Base-by-base conservation (phyloP, 2,329 filamentous ascomycete genomes). In the Colletotrichum cuscutae region DNA sequence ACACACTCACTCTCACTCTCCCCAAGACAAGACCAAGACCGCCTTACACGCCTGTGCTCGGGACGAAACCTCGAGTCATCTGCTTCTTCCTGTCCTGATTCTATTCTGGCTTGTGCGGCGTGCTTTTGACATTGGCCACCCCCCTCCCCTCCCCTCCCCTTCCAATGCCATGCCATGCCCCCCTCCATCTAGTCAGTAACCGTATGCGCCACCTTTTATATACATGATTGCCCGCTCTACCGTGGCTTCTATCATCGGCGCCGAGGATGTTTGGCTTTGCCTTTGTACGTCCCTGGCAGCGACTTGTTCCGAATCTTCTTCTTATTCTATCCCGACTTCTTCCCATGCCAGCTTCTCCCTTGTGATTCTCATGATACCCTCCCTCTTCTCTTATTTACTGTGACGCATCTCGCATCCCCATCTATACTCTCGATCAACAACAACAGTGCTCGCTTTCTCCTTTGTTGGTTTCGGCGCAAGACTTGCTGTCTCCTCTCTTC, bases 201-300 rank as follows among this genome's bases (percentile, higher is more conserved):
- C 42, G 42, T 37, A 35, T 54, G 35, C 73, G 71, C 71, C 62
- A 65, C 71, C 62, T 74, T 61, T 61, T 65, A 71, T 74, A 68
- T 65, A 64, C 22, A 52, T 28, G 49, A 19, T 24, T 61, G 61
- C 30, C 61, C 61, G 56, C 37, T 61, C 49, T 66, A 59, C 73
- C 73, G 73, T 74, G 73, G 73, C 73, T 73, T 70, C 71, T 66
- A 42, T 74, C 68, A 60, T 67, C 61, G 58, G 71, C 73, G 49
- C 73, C 73, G 73, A 74, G 73, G 73, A 73, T 74, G 71, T 74
- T 37, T 65, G 56, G 42, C 66, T 70, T 72, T 65, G 56, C 32
- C 66, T 70, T 72, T 68, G 68, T 72, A 72, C 37, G 32, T 67
- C 37, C 37, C 68, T 46, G 62, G 37, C 37, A 53, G 42, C 42